phyloP scores from a whole-genome alignment of 495 filamentous ascomycete genomes.

The Lasiosphaeria miniovina region DNA sequence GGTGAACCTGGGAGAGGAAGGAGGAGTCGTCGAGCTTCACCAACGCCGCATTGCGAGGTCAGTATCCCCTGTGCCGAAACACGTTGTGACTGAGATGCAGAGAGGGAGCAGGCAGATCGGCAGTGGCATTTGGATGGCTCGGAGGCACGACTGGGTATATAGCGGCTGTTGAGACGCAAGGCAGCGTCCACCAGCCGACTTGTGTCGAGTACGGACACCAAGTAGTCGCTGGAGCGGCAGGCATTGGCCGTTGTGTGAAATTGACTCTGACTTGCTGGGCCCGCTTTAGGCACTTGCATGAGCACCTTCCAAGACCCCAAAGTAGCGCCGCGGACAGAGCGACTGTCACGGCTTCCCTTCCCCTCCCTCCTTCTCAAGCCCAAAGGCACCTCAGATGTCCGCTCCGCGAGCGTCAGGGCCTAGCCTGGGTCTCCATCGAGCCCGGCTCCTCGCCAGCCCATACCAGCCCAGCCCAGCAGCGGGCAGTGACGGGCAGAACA shows the following conservation, averaged over 20 bases:
- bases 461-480: no score
- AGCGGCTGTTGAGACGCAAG: conserved; percentile 52
- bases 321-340: conserved; percentile 28
- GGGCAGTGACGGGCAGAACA: no score
- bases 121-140: conserved; percentile 29
- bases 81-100: conserved; percentile 42
- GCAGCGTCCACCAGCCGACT: conserved; percentile 29
- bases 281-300: conserved; percentile 35
- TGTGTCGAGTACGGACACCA: conserved; percentile 24
- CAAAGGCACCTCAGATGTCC: background rate
- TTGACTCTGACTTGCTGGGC: conserved; percentile 38
- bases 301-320: conserved; percentile 16
- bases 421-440: no score
- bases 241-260: conserved; percentile 32
- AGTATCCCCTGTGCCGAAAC: conserved; percentile 45
- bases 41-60: conserved; percentile 27
- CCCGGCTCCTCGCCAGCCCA: no score
- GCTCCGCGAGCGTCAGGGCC: no score
- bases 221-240: conserved; percentile 25
- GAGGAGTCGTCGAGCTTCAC: conserved; percentile 20
- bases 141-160: conserved; percentile 45
- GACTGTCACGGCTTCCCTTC: conserved; percentile 1
- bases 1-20: conserved; percentile 6
- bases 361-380: conserved; percentile 1
- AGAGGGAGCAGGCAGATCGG: conserved; percentile 29